Evolutionary conservation across 306 rosid species (phyloP).

Genomic region (Glycine tomentella): DNA sequence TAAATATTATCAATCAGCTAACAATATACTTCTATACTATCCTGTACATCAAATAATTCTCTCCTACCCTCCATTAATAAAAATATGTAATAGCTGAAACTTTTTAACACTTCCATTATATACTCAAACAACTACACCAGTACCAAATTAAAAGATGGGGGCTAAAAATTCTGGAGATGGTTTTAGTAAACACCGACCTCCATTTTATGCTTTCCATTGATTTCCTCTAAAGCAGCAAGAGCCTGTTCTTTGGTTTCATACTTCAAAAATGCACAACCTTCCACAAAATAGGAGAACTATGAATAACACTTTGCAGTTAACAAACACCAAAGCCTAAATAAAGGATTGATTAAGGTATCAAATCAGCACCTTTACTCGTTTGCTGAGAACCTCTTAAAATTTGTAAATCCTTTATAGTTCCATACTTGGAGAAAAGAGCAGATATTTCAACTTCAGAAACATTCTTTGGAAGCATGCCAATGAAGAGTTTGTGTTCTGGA

Average conservation of each 20-base stretch:
- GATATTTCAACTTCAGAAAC: slow-evolving; percentile 86
- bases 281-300: slow-evolving; percentile 38
- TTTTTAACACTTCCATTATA: neutral
- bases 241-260: slow-evolving; percentile 97
- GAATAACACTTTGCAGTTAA: slow-evolving; percentile 26
- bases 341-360: slow-evolving; percentile 30
- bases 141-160: neutral
- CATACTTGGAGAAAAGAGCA: slow-evolving; percentile 73
- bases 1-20: slow-evolving; percentile 36
- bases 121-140: neutral
- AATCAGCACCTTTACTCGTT: slow-evolving; percentile 83
- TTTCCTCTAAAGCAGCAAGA: slow-evolving; percentile 80
- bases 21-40: slow-evolving; percentile 17
- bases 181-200: slow-evolving; percentile 68
- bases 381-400: slow-evolving; percentile 95
- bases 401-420: slow-evolving; percentile 88
- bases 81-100: neutral
- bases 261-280: slow-evolving; percentile 97
- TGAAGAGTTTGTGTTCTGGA: slow-evolving; percentile 93
- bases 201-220: slow-evolving; percentile 93
- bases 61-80: slow-evolving; percentile 31
- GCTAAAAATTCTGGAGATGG: slow-evolving; percentile 31
- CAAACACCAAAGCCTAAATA: slow-evolving; percentile 19
- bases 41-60: neutral
- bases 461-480: slow-evolving; percentile 99